Percentiles rank a stretch among this genome's conserved stretches.
phyloP scores from a whole-genome alignment of 2,329 filamentous ascomycete species.

The Venturia pyrina region DNA sequence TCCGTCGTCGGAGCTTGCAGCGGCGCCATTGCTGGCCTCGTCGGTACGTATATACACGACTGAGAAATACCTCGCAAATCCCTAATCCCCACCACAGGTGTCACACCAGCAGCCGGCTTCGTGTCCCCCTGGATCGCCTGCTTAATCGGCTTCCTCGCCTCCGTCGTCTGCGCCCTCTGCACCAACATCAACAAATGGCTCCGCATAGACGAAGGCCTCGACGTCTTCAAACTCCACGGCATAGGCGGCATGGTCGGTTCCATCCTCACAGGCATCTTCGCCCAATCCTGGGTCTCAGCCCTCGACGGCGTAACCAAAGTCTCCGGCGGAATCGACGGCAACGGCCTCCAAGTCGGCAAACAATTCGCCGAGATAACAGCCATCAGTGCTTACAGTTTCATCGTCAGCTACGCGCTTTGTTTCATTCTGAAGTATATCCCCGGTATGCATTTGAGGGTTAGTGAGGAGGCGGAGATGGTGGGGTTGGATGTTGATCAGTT shows the following conservation, averaged over 20 bases:
- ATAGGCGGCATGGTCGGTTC: constrained; percentile 48
- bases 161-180: constrained; percentile 38
- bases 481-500: constrained; percentile 47
- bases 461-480: constrained; percentile 45
- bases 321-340: constrained; percentile 44
- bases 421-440: constrained; percentile 45
- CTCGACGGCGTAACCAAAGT: constrained; percentile 41
- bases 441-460: constrained; percentile 43
- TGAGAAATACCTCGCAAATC: neutral
- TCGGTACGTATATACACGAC: constrained; percentile 26
- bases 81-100: constrained; percentile 17
- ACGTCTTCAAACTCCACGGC: constrained; percentile 51
- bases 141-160: constrained; percentile 47
- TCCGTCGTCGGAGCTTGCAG: constrained; percentile 47
- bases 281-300: constrained; percentile 35
- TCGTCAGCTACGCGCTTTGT: constrained; percentile 42
- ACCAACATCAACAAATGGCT: constrained; percentile 45
- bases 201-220: constrained; percentile 47
- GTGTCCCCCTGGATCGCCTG: constrained; percentile 45
- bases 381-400: constrained; percentile 44
- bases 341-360: constrained; percentile 44
- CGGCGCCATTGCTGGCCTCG: constrained; percentile 48
- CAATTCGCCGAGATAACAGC: constrained; percentile 47
- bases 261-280: constrained; percentile 50
- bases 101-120: constrained; percentile 46